phyloP scores from a whole-genome alignment of 352 stramenopile genomes.

The Globisporangium barbulae region DNA sequence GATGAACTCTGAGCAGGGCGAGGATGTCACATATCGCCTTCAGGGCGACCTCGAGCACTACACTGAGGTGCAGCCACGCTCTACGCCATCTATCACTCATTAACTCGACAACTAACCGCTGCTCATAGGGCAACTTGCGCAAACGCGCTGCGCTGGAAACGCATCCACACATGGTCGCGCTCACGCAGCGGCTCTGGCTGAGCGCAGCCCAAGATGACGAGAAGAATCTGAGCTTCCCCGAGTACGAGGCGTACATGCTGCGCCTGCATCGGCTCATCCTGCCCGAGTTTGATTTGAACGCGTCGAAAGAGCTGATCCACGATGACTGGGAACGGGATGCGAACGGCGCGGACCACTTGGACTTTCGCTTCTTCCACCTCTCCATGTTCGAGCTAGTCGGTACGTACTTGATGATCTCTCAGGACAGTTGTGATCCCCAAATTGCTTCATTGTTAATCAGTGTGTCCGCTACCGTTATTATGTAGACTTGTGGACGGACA shows the following conservation, averaged over 20 bases:
- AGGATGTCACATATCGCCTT: conserved; percentile 51
- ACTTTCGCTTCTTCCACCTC: conserved; percentile 75
- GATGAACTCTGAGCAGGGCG: conserved; percentile 16
- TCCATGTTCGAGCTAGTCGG: conserved; percentile 84
- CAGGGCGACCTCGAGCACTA: conserved; percentile 78
- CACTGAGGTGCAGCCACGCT: conserved; percentile 37
- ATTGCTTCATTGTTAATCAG: background rate
- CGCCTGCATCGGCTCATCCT: conserved; percentile 75
- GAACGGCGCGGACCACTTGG: conserved; percentile 40
- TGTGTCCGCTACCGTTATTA: background rate
- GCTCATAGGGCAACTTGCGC: conserved; percentile 52
- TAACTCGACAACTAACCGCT: background rate
- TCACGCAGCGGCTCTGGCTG: conserved; percentile 72
- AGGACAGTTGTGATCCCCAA: too few relatives aligned
- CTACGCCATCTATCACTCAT: background rate
- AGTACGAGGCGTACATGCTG: conserved; percentile 73
- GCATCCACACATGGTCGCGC: conserved; percentile 58
- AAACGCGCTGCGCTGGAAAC: conserved; percentile 59
- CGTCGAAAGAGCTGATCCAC: conserved; percentile 58
- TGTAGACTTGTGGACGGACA: conserved; percentile 69
- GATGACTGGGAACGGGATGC: conserved; percentile 73
- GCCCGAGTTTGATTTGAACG: conserved; percentile 61
- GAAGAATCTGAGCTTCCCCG: conserved; percentile 33
- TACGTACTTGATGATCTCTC: conserved; percentile 18
- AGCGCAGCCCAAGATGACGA: conserved; percentile 32